A percentile compares a stretch with the other conserved stretches of the same genome.
Conservation (phyloP, 768 basidiomycete species). For the Mycena albidolilacea region DNA sequence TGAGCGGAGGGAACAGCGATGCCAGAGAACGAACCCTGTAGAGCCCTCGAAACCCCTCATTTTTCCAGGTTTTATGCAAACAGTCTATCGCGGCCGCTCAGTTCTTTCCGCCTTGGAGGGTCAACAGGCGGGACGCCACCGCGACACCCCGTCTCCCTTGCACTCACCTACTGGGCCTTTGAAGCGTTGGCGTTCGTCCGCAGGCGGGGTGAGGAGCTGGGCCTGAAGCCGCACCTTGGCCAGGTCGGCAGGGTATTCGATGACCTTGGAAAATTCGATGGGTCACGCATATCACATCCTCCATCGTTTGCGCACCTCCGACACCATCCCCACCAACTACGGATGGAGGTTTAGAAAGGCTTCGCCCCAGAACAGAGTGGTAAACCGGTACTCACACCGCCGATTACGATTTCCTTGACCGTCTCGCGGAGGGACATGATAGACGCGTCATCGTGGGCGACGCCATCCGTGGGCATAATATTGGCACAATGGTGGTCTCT, state of each 20-base stretch:
- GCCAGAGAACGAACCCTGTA: constrained; percentile 77
- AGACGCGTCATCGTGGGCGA: constrained; percentile 35
- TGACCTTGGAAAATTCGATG: constrained; percentile 52
- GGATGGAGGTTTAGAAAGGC: not conserved
- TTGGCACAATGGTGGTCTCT: constrained; percentile 2
- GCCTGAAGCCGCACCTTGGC: constrained; percentile 95
- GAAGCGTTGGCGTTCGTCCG: constrained; percentile 67
- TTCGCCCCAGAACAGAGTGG: constrained; percentile 5
- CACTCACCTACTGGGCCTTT: constrained; percentile 51
- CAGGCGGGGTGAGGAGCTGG: constrained; percentile 81
- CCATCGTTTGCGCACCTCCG: constrained; percentile 51
- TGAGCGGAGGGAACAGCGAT: not conserved
- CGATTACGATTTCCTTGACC: constrained; percentile 68
- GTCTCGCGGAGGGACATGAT: constrained; percentile 45
- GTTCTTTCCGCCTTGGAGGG: no score
- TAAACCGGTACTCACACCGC: constrained; percentile 61
- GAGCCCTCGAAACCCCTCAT: constrained; percentile 88
- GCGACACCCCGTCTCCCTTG: no score
- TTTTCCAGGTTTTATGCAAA: constrained; percentile 81
- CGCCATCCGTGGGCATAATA: constrained; percentile 40
- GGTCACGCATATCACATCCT: constrained; percentile 42
- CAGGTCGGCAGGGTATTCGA: constrained; percentile 97
- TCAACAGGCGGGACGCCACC: no score
- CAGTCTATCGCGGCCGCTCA: constrained; percentile 74
- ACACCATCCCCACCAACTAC: constrained; percentile 88